A percentile compares a stretch with the other conserved stretches of the same genome.
These are phyloP conservation scores for Macrophomina tecta DNA, from an alignment of 2,329 filamentous ascomycete genomes.

Conservation along the genomic window DNA sequence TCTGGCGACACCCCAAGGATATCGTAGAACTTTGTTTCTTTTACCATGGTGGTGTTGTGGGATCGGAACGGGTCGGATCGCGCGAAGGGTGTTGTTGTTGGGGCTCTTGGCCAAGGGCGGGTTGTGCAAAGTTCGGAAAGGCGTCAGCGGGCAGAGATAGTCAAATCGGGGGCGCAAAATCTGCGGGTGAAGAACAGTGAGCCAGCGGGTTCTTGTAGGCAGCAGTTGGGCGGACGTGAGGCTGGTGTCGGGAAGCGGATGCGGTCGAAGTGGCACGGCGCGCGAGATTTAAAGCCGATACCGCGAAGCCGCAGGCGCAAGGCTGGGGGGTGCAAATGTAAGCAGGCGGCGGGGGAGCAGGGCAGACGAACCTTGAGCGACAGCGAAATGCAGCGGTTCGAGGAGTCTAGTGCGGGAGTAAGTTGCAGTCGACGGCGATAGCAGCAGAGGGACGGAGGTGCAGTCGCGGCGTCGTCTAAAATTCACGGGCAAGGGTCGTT, in stretches of 20 bases:
- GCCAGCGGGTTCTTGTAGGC: background rate
- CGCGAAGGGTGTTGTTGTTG: conserved; percentile 19
- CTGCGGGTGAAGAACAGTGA: conserved; percentile 3
- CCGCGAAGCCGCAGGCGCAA: conserved; percentile 14
- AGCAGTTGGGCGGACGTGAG: conserved; percentile 1
- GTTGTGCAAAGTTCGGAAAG: background rate
- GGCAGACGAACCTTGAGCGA: conserved; percentile 9
- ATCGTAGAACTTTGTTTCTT: conserved; percentile 81
- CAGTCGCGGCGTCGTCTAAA: conserved; percentile 21
- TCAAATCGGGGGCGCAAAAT: conserved; percentile 1
- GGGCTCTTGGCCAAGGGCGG: conserved; percentile 10
- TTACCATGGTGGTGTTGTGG: conserved; percentile 67
- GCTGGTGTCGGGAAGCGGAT: background rate
- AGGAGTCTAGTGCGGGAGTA: background rate
- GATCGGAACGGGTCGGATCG: conserved; percentile 6
- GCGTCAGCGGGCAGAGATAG: conserved; percentile 9
- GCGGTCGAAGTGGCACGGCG: conserved; percentile 19
- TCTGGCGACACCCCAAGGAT: conserved; percentile 77
- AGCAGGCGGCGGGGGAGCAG: conserved; percentile 12
- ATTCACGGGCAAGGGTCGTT: conserved; percentile 24
- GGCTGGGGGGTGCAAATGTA: conserved; percentile 2
- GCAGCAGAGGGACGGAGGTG: conserved; percentile 11
- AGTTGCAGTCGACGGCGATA: background rate
- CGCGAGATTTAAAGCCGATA: conserved; percentile 13
- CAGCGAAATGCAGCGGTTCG: background rate